Base-by-base conservation (phyloP, 2,329 filamentous ascomycete genomes). In the Xylariaceae sp. region DNA sequence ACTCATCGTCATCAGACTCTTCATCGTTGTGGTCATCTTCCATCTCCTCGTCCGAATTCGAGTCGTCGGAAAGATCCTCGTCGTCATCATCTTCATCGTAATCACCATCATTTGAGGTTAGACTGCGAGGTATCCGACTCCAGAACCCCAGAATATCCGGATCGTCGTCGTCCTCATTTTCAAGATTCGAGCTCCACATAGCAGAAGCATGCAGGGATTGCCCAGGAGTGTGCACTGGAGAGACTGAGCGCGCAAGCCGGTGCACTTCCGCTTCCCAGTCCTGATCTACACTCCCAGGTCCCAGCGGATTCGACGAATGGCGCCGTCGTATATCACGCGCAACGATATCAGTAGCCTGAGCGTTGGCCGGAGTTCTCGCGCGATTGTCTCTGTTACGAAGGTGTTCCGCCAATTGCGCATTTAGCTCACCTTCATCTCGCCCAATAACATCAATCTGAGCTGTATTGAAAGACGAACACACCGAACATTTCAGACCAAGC, bases 401-500 rank as follows among this genome's bases (percentile, higher is more conserved):
- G 8, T 17, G 16, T n/a, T 32, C 30, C 7, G 33, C 16, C 33
- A 35, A 19, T 7, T 13, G n/a, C 33, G 18, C 33, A 17, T 19
- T 19, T 19, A 35, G 33, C 8, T 17, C 33, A 7, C 15, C 18
- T 6, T 17, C 45, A 29, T 43, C 65, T 59, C 28, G 53, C 17
- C 78, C 77, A 22, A 81, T 65, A 30, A 85, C 78, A 42, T 78
- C 77, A 19, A 85, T 63, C 54, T 85, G 78, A 13, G 76, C 78
- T 0, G 83, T 87, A 55, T 87, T 87, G 55, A 85, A 87, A 3
- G 81, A 85, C 32, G 73, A 69, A 56, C 83, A 87, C 28, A 84
- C 79, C 12, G 75, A 82, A 61, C 93, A 98, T 64, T 95, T 95
- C 34, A 95, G 72, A 0, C 93, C 93, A 4, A 97, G 72, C 89